Conservation (phyloP, 257 asterid genomes). For the Mentha longifolia region DNA sequence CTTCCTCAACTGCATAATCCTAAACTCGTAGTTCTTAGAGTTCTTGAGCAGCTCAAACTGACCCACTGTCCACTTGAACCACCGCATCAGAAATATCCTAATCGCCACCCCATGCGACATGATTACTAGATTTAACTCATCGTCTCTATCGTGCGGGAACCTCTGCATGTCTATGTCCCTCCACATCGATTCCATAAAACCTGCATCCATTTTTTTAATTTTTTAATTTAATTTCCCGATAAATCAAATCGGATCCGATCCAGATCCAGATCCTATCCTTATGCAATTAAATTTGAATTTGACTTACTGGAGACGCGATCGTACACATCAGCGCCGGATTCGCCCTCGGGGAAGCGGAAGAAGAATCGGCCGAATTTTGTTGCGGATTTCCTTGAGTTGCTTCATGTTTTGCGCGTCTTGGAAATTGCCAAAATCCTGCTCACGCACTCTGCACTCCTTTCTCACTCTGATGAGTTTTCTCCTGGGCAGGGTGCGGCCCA, state of each 20-base stretch:
- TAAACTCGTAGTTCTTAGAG: conserved; percentile 33
- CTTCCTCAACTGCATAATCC: conserved; percentile 36
- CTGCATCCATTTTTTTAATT: too few relatives aligned
- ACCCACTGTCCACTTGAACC: conserved; percentile 46
- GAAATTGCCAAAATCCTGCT: conserved; percentile 79
- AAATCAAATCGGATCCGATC: too few relatives aligned
- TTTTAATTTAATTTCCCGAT: too few relatives aligned
- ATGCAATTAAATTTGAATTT: too few relatives aligned
- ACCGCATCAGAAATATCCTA: conserved; percentile 38
- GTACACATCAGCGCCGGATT: conserved; percentile 80
- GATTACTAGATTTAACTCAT: conserved; percentile 41
- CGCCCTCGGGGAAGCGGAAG: conserved; percentile 78
- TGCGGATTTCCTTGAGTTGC: conserved; percentile 57
- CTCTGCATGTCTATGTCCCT: conserved; percentile 50
- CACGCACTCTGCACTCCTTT: conserved; percentile 73
- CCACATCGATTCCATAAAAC: conserved; percentile 46
- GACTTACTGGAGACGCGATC: conserved; percentile 76
- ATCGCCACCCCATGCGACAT: conserved; percentile 50
- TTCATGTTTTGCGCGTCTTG: conserved; percentile 63
- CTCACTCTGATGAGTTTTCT: conserved; percentile 55
- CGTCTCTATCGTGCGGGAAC: conserved; percentile 18
- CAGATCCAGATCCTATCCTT: too few relatives aligned
- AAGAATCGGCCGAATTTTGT: conserved; percentile 73
- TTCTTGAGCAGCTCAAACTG: conserved; percentile 38
- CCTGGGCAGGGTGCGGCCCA: conserved; percentile 53